Conservation (phyloP, 148 eudicot genomes). For the Heliamphora exappendiculata region DNA sequence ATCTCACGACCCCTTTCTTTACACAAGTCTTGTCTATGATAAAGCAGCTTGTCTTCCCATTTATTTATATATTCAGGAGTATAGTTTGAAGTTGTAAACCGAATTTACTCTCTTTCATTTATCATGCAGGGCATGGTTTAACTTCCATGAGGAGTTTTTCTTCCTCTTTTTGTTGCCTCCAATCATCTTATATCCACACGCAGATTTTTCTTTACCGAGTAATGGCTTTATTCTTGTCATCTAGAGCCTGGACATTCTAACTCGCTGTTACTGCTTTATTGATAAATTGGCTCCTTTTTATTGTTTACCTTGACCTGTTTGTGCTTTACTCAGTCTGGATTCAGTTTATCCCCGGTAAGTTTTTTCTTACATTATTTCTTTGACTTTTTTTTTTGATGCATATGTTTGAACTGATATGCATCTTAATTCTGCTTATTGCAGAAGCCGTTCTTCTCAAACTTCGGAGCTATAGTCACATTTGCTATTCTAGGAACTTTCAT, state of each 20-base stretch:
- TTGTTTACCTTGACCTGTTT: constrained; percentile 55
- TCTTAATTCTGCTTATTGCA: constrained; percentile 24
- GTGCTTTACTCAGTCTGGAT: constrained; percentile 86
- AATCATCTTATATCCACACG: constrained; percentile 86
- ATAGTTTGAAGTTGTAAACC: not conserved
- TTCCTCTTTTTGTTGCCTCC: constrained; percentile 95
- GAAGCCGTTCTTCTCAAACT: constrained; percentile 99
- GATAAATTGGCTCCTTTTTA: not conserved
- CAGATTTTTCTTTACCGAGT: not conserved
- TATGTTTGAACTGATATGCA: not conserved
- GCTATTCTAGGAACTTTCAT: constrained; percentile 86
- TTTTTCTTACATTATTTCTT: constrained; percentile 8
- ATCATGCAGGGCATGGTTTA: constrained; percentile 81
- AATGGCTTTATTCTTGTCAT: not conserved
- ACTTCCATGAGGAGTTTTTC: constrained; percentile 98
- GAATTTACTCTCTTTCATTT: not conserved
- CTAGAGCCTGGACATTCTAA: not conserved
- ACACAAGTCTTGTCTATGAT: not conserved
- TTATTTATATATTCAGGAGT: not conserved
- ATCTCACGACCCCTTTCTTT: not conserved
- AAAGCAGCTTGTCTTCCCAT: not conserved
- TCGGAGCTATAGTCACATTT: constrained; percentile 94
- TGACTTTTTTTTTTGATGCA: not conserved
- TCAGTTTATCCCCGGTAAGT: constrained; percentile 92
- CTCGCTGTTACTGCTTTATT: not conserved